Base-by-base conservation (phyloP, 1,139 yeast genomes). In the Kurtzmaniella natalensis region DNA sequence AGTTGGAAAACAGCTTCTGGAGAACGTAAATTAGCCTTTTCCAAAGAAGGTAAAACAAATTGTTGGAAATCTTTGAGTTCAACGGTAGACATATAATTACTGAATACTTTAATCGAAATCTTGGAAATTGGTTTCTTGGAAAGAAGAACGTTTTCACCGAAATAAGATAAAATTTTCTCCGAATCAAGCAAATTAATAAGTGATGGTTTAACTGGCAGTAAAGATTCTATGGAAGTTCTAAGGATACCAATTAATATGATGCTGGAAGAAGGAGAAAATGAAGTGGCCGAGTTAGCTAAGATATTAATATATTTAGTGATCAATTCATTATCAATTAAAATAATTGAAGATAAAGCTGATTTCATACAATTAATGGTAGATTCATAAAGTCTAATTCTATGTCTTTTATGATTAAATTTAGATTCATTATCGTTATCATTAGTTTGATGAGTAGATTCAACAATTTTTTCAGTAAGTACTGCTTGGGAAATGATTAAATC, bases 1-100 rank as follows among this genome's bases (percentile, higher is more conserved):
- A 81, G 58, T 22, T 63, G 48, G 6, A 71, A 70, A 43, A 85
- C 72, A 0, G 87, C 59, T 51, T 88, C 97, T 0, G 96, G 84
- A 3, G 95, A 78, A 53, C 96, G 75, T 48, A 92, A 66, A 33
- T 83, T 70, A 1, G 94, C 75, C 51, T 85, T 88, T 45, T 86
- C 92, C 33, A 89, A 51, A 13, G 72, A 66, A 3, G 94, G 87
- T 7, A 81, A 51, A 13, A 87, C 44, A 3, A 47, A 36, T 0
- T 53, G 45, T 11, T 53, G 56, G 37, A 83, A 66, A 10, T 67
- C 65, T 1, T 64, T 67, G n/a, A 56, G 52, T 4, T 61, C 48
- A 5, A 80, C 52, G 11, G 66, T 67, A 14, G 54, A 46, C 18
- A 76, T 50, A 44, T 76, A 76, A 14, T 53, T 42, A 21, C 60